Percentiles rank a stretch among this genome's conserved stretches.
Conservation (phyloP, 2,329 filamentous ascomycete species). For the Hymenoscyphus scutula region DNA sequence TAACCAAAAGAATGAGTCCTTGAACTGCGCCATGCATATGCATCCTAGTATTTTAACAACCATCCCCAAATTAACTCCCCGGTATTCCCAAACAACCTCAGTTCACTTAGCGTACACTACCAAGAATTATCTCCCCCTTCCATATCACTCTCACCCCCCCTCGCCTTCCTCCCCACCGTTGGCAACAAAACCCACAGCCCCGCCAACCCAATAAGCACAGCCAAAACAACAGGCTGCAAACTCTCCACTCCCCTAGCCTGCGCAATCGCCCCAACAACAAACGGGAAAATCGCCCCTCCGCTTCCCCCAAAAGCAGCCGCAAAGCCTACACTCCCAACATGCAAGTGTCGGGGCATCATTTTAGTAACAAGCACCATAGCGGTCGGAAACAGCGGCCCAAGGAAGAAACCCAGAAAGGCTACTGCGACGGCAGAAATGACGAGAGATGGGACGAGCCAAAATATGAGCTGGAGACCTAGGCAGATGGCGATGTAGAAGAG, state of each 20-base stretch:
- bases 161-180: conserved; percentile 10
- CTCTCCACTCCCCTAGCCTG: conserved; percentile 54
- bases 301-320: conserved; percentile 73
- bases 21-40: too few species aligned
- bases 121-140: background rate
- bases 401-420: conserved; percentile 71
- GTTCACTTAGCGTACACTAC: too few species aligned
- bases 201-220: conserved; percentile 40
- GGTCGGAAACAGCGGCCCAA: conserved; percentile 76
- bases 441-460: conserved; percentile 80
- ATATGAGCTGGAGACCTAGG: conserved; percentile 66
- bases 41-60: too few species aligned
- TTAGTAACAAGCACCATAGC: conserved; percentile 72
- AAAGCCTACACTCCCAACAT: conserved; percentile 80
- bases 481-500: conserved; percentile 61
- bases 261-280: conserved; percentile 68
- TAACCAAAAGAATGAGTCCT: too few species aligned
- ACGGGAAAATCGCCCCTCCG: conserved; percentile 65
- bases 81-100: too few species aligned
- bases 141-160: conserved; percentile 1
- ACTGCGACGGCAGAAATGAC: conserved; percentile 71
- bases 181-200: conserved; percentile 22
- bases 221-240: conserved; percentile 55
- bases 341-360: conserved; percentile 68
- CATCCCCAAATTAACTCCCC: too few species aligned